Evolutionary conservation across 2,329 filamentous ascomycete species (phyloP).

Genomic region (Calonectria ilicicola): DNA sequence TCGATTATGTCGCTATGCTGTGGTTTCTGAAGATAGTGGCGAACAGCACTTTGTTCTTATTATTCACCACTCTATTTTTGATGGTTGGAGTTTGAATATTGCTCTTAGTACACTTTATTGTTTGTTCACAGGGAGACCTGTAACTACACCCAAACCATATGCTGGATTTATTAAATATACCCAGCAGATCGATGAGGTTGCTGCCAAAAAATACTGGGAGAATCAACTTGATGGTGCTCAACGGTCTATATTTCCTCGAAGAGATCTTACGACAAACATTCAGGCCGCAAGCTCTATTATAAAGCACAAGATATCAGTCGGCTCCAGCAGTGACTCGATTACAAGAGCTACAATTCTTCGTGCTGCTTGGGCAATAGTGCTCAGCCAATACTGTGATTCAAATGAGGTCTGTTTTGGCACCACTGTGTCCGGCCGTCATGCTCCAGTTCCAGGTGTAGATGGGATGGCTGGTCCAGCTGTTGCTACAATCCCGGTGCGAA

Average conservation of each 20-base stretch:
- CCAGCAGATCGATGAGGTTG: neutral
- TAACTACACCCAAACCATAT: neutral
- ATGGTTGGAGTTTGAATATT: conserved; percentile 6
- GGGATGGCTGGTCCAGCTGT: conserved; percentile 46
- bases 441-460: conserved; percentile 34
- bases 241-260: conserved; percentile 55
- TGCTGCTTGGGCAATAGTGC: conserved; percentile 65
- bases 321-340: neutral
- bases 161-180: conserved; percentile 10
- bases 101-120: neutral
- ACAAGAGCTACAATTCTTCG: conserved; percentile 31
- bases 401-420: conserved; percentile 57
- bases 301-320: neutral
- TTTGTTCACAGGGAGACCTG: neutral
- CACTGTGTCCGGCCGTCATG: conserved; percentile 54
- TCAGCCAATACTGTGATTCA: conserved; percentile 56
- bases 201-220: neutral
- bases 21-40: neutral
- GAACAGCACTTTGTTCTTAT: neutral
- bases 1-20: conserved; percentile 3
- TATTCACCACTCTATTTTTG: conserved; percentile 4
- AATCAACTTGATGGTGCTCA: conserved; percentile 31
- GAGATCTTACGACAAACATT: conserved; percentile 54
- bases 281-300: conserved; percentile 56
- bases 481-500: conserved; percentile 42